Base-by-base conservation (phyloP, 345 rosid genomes). In the Dipteronia dyeriana region DNA sequence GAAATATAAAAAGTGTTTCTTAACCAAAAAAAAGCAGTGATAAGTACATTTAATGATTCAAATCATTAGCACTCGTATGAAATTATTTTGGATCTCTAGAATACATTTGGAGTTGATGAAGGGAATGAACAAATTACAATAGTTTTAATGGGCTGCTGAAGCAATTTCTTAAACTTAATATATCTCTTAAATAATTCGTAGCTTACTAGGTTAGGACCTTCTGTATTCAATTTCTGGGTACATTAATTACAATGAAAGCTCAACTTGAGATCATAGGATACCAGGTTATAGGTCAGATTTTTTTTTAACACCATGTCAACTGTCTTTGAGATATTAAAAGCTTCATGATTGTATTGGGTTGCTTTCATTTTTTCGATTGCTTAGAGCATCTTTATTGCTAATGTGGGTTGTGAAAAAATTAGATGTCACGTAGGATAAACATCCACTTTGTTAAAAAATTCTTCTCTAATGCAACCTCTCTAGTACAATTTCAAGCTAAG, bases 311-410 rank as follows among this genome's bases (percentile, higher is more conserved):
- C 43, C 17, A 13, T 45, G 26, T 62, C 45, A 45, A 39, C 9
- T 22, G 26, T 53, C 25, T 11, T 60, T 16, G 4, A 60, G 66
- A 25, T 73, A 10, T 9, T 60, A 60, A 23, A 74, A 43, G 43
- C 16, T 29, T 29, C n/a, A 60, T 41, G 43, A 29, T 41, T 25
- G 22, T 2, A 12, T 57, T 66, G 54, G 17, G 11, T 47, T 59
- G 31, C 67, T 76, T 72, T n/a, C n/a, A 38, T 68, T 63, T 64
- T 68, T 60, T 34, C 57, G 31, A 25, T 10, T 64, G 5, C 25
- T 56, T 26, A 29, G 31, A 29, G 3, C 31, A 29, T 29, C 31
- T 29, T 3, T 29, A 2, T 1, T 29, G 31, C 2, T 29, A 29
- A 29, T 29, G 31, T 29, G 31, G 31, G 3, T 29, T 29, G 2